Conservation (phyloP, 108 stramenopile species). For the Stephanodiscus minutulus region DNA sequence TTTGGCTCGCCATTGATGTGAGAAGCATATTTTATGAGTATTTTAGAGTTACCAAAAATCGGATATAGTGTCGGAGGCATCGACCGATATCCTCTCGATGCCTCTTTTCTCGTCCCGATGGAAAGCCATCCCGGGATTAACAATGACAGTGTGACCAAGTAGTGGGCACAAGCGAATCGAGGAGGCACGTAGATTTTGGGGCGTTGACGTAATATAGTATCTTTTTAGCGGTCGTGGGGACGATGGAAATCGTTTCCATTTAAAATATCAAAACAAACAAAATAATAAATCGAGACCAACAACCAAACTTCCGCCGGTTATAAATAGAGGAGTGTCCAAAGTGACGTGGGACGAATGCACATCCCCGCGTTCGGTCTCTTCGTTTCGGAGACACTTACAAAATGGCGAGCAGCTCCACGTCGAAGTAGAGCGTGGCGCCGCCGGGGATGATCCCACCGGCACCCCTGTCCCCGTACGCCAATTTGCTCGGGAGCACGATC, state of each 20-base stretch:
- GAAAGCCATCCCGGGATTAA: neutral
- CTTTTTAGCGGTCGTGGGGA: no score
- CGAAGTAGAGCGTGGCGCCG: slow-evolving; percentile 92
- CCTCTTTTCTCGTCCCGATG: neutral
- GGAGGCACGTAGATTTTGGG: neutral
- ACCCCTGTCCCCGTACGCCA: slow-evolving; percentile 92
- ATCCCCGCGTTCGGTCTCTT: neutral
- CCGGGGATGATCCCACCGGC: slow-evolving; percentile 92
- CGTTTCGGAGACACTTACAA: slow-evolving; percentile 48
- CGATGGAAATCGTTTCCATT: no score
- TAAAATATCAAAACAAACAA: no score
- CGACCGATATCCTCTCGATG: neutral
- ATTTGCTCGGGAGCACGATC: slow-evolving; percentile 81
- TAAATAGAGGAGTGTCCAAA: no score
- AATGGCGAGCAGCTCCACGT: slow-evolving; percentile 86
- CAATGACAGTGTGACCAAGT: neutral
- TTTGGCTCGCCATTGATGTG: neutral
- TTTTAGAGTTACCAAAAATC: slow-evolving; percentile 9
- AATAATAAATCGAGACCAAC: no score
- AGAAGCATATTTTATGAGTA: neutral
- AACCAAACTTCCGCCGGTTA: neutral
- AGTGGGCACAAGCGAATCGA: neutral
- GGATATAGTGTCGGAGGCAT: slow-evolving; percentile 14
- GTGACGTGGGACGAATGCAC: neutral
- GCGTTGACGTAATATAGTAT: no score